Percentiles rank a stretch among this genome's conserved stretches.
Conservation (phyloP, 352 stramenopile genomes). For the Pelagophyceae sp. region DNA sequence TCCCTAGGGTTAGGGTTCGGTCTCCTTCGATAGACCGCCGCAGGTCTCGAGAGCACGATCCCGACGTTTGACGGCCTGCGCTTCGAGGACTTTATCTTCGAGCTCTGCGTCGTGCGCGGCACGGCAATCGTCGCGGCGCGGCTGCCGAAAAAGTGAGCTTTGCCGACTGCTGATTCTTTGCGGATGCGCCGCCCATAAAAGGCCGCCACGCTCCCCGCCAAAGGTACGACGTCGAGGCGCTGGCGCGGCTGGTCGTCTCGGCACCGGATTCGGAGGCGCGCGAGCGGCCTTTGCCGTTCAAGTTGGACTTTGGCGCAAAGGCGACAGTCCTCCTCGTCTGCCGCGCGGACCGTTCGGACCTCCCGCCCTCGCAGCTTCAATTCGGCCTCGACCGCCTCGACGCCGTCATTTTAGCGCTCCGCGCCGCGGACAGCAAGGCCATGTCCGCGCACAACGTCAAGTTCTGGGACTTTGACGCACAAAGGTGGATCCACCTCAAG, state of each 20-base stretch:
- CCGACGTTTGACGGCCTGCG: neutral
- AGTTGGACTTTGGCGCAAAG: neutral
- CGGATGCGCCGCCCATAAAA: no score
- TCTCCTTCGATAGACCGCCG: no score
- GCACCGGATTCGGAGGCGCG: no score
- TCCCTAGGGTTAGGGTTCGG: no score
- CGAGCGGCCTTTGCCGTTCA: neutral
- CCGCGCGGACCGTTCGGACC: neutral
- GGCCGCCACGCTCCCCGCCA: no score
- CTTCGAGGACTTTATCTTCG: neutral
- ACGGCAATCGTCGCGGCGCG: neutral
- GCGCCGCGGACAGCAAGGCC: neutral
- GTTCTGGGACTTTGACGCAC: neutral
- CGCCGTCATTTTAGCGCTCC: neutral
- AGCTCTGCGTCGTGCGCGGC: neutral
- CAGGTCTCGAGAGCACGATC: neutral
- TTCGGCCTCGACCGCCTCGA: neutral
- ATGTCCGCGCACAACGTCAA: neutral
- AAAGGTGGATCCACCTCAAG: neutral
- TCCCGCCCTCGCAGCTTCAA: neutral
- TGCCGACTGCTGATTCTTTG: no score
- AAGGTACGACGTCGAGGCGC: neutral
- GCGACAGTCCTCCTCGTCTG: neutral
- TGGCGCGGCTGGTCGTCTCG: neutral
- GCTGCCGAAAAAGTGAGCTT: neutral